phyloP scores from a whole-genome alignment of 2,329 filamentous ascomycete species.

The Arthroderma sp. region DNA sequence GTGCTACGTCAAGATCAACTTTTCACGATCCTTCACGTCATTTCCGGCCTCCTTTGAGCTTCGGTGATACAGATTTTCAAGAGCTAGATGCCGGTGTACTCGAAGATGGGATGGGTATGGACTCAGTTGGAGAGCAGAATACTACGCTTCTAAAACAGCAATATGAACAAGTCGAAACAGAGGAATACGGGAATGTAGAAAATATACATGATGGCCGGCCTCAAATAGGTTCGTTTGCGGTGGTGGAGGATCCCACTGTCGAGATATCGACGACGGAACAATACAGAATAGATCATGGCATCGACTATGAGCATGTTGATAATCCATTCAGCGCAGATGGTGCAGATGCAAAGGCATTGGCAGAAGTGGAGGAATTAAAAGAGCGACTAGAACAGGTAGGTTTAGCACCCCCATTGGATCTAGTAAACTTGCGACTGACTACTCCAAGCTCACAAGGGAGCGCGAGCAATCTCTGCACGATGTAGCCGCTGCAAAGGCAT shows the following conservation, averaged over 20 bases:
- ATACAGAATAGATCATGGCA: too few relatives aligned
- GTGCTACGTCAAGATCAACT: neutral
- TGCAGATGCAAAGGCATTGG: neutral
- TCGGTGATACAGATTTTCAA: conserved; percentile 31
- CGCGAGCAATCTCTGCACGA: conserved; percentile 27
- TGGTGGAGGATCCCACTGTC: too few relatives aligned
- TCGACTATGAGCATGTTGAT: too few relatives aligned
- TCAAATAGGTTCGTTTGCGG: too few relatives aligned
- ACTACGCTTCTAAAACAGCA: neutral
- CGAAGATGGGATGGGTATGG: conserved; percentile 22
- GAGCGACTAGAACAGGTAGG: conserved; percentile 11
- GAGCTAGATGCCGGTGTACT: conserved; percentile 32
- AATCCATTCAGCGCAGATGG: too few relatives aligned
- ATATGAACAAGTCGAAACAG: too few relatives aligned
- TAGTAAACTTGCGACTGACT: neutral
- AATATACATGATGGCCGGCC: neutral
- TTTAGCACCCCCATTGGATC: neutral
- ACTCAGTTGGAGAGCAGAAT: conserved; percentile 14
- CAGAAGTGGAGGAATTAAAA: conserved; percentile 9
- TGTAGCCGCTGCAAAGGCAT: conserved; percentile 25
- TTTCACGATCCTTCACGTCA: conserved; percentile 8
- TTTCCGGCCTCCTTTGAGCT: conserved; percentile 22
- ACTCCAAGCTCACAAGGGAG: conserved; percentile 25
- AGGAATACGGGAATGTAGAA: neutral
- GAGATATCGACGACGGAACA: too few relatives aligned